Base-by-base conservation (phyloP, 148 eudicot genomes). In the Fagopyrum tataricum region DNA sequence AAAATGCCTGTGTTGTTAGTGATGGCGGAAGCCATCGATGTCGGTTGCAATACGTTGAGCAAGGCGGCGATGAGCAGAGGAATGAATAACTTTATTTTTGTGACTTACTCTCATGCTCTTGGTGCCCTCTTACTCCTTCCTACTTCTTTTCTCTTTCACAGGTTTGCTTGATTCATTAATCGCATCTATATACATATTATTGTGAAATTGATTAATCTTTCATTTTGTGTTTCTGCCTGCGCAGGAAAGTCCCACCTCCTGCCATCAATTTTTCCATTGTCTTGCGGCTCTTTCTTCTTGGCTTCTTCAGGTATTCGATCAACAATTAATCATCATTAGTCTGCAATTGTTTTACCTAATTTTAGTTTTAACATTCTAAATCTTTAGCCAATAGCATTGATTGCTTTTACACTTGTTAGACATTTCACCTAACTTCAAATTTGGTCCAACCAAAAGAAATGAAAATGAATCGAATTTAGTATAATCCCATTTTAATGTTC, bases 11-110 rank as follows among this genome's bases (percentile, higher is more conserved):
- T 62, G 23, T 14, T 80, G n/a, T 31, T 85, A 44, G 2, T 80
- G 11, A 14, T 70, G 23, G 66, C 66, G 67, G 84, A 85, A 71
- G 52, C 69, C 14, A 67, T 80, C 62, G 77, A 82, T 69, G 90
- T 84, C 4, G 78, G 84, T 0, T 56, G 75, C 31, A 74, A 53
- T 70, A 75, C 83, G 0, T 49, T 81, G 12, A 55, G 80, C 56
- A 84, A 87, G 74, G 79, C 76, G 1, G 90, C 90, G 48, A 84
- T 84, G 82, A 71, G 78, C 1, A 79, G 74, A 37, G 87, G 90
- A 21, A 73, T 87, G 78, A 82, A 81, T 58, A 84, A 74, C 61
- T 87, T 69, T 73, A 55, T 81, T 14, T 80, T 74, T 58, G 75
- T 78, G 46, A 79, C 76, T 76, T 87, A 87, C 41, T 53, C 78